A percentile compares a stretch with the other conserved stretches of the same genome.
Evolutionary conservation across 352 stramenopile species (phyloP).

Genomic region (Globisporangium recalcitrans): DNA sequence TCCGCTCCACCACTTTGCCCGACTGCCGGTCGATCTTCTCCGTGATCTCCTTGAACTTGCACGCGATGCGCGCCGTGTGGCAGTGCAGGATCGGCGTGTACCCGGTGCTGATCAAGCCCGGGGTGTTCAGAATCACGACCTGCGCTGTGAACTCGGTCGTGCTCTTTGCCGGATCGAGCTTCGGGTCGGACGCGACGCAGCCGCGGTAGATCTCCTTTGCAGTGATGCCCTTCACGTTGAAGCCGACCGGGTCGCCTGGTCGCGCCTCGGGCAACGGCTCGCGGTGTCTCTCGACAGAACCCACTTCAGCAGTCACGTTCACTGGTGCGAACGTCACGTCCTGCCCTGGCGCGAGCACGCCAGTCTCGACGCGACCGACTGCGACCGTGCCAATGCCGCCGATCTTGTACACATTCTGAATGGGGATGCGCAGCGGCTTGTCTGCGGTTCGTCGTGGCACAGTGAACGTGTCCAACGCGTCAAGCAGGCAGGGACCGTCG

Average conservation of each 20-base stretch:
- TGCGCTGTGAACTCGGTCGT: slow-evolving; percentile 92
- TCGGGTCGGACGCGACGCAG: slow-evolving; percentile 91
- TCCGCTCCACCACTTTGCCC: slow-evolving; percentile 92
- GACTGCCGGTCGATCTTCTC: slow-evolving; percentile 96
- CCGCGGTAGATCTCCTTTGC: slow-evolving; percentile 93
- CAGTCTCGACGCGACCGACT: slow-evolving; percentile 96
- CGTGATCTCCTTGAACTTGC: slow-evolving; percentile 92
- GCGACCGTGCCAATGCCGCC: slow-evolving; percentile 95
- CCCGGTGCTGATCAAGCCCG: slow-evolving; percentile 88
- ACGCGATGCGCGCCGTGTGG: slow-evolving; percentile 96
- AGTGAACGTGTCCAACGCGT: slow-evolving; percentile 90
- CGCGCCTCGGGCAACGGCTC: slow-evolving; percentile 88
- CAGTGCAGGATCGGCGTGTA: slow-evolving; percentile 97
- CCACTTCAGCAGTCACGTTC: slow-evolving; percentile 81
- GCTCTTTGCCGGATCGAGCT: slow-evolving; percentile 87
- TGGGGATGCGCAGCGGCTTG: slow-evolving; percentile 94
- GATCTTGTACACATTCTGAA: slow-evolving; percentile 98
- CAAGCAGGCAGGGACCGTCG: slow-evolving; percentile 88
- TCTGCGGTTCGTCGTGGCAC: slow-evolving; percentile 89
- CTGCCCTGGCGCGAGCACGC: slow-evolving; percentile 94
- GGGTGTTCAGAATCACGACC: slow-evolving; percentile 96
- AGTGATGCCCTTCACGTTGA: slow-evolving; percentile 96
- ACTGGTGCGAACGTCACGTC: slow-evolving; percentile 89
- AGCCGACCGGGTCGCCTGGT: slow-evolving; percentile 95
- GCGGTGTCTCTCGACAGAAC: slow-evolving; percentile 97